Percentiles rank a stretch among this genome's conserved stretches.
These are phyloP conservation scores for Bryum argenteum DNA, from an alignment of 225 moss, liverwort and hornwort genomes.

Conservation along the genomic window DNA sequence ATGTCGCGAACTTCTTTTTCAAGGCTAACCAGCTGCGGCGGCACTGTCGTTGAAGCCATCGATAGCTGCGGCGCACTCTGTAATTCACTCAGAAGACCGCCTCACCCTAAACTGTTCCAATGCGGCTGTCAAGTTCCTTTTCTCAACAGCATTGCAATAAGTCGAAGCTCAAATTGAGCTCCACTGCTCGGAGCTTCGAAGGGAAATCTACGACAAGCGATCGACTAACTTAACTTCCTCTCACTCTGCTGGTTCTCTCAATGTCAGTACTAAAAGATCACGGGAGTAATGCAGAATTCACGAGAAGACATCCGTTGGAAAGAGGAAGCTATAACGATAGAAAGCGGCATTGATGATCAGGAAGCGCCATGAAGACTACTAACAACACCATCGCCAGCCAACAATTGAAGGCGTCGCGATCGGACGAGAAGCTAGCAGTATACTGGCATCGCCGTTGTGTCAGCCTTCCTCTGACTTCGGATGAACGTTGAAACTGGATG, in stretches of 20 bases:
- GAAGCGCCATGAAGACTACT: constrained; percentile 22
- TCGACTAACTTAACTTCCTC: neutral
- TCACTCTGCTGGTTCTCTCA: neutral
- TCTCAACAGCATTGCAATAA: constrained; percentile 24
- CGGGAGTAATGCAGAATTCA: neutral
- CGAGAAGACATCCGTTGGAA: constrained; percentile 40
- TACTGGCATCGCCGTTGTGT: constrained; percentile 15
- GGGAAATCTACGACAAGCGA: neutral
- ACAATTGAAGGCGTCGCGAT: neutral
- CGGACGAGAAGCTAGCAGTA: too few species aligned
- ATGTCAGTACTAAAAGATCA: constrained; percentile 16
- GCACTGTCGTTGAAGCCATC: constrained; percentile 42
- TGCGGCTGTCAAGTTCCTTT: constrained; percentile 17
- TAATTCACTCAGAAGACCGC: constrained; percentile 16
- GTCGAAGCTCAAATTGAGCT: constrained; percentile 6
- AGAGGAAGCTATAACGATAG: constrained; percentile 18
- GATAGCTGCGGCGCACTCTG: constrained; percentile 27
- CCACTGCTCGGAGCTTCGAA: neutral
- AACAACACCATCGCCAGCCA: constrained; percentile 30
- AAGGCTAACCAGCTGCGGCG: constrained; percentile 65
- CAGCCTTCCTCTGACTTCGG: constrained; percentile 25
- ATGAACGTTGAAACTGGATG: constrained; percentile 19
- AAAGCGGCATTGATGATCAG: constrained; percentile 22
- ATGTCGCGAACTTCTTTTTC: constrained; percentile 91
- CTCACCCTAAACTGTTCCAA: neutral